phyloP scores from a whole-genome alignment of 2,329 filamentous ascomycete genomes.

The Pyricularia grisea region DNA sequence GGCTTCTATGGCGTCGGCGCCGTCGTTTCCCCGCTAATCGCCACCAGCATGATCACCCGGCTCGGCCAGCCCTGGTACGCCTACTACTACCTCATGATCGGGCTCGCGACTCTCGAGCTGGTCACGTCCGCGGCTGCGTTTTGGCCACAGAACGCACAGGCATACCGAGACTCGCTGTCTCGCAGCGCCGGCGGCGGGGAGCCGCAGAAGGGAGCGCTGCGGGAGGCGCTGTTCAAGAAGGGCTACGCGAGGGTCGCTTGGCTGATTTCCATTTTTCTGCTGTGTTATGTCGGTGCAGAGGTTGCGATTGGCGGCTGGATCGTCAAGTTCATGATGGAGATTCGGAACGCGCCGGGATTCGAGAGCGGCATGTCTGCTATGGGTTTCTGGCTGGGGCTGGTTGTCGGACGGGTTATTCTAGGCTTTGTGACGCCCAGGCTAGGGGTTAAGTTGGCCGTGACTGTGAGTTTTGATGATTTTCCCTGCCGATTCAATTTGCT shows the following conservation, averaged over 20 bases:
- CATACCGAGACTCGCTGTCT: conserved; percentile 34
- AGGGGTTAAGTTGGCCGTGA: conserved; percentile 60
- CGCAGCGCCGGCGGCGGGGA: background rate
- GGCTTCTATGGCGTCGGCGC: conserved; percentile 65
- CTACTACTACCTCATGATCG: conserved; percentile 70
- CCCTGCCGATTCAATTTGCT: too few species aligned
- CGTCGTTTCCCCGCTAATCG: conserved; percentile 58
- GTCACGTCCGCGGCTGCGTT: conserved; percentile 44
- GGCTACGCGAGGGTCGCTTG: conserved; percentile 47
- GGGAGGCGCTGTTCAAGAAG: conserved; percentile 13
- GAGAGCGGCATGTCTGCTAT: conserved; percentile 67
- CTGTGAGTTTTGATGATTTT: conserved; percentile 12
- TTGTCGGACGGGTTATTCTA: conserved; percentile 60
- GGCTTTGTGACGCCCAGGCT: conserved; percentile 68
- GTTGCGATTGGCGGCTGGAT: conserved; percentile 60
- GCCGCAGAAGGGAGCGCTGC: conserved; percentile 23
- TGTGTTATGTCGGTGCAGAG: conserved; percentile 73
- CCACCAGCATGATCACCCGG: conserved; percentile 63
- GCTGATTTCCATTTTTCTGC: conserved; percentile 64
- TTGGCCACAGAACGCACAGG: conserved; percentile 49
- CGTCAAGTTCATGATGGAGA: conserved; percentile 76
- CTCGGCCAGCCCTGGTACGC: conserved; percentile 55
- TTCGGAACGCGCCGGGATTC: conserved; percentile 60
- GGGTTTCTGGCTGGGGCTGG: conserved; percentile 78
- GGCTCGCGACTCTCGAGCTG: conserved; percentile 46